Conservation (phyloP, 345 rosid species). For the Hirschfeldia incana region DNA sequence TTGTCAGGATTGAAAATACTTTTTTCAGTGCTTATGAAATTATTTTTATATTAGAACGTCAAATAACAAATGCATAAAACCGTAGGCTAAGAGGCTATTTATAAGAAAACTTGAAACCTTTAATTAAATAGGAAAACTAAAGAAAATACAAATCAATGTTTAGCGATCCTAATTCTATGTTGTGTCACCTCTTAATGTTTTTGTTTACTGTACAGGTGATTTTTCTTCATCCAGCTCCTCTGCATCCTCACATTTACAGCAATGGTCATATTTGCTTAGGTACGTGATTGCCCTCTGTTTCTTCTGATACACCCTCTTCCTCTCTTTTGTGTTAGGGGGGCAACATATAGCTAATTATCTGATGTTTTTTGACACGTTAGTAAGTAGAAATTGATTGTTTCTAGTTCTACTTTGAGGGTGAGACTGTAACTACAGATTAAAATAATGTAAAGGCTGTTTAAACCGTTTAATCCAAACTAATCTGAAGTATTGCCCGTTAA, state of each 20-base stretch:
- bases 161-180: neutral
- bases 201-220: slow-evolving; percentile 55
- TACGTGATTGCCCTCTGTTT: slow-evolving; percentile 38
- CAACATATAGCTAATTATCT: neutral
- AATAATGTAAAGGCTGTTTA: neutral
- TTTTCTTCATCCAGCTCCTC: slow-evolving; percentile 86
- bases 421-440: neutral
- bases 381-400: too few species aligned
- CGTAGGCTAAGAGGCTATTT: too few species aligned
- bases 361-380: neutral
- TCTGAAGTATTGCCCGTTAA: neutral
- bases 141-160: neutral
- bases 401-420: neutral
- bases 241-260: slow-evolving; percentile 96
- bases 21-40: too few species aligned
- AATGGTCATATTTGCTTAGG: slow-evolving; percentile 98
- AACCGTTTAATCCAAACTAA: neutral
- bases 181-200: neutral
- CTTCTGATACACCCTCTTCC: neutral
- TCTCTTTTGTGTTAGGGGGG: neutral
- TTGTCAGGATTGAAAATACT: too few species aligned
- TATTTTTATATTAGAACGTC: too few species aligned
- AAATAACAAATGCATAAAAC: too few species aligned
- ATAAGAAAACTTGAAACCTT: too few species aligned
- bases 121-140: neutral